A percentile compares a stretch with the other conserved stretches of the same genome.
These are phyloP conservation scores for Hanseniaspora nectarophila DNA, from an alignment of 805 yeast species.

Conservation along the genomic window DNA sequence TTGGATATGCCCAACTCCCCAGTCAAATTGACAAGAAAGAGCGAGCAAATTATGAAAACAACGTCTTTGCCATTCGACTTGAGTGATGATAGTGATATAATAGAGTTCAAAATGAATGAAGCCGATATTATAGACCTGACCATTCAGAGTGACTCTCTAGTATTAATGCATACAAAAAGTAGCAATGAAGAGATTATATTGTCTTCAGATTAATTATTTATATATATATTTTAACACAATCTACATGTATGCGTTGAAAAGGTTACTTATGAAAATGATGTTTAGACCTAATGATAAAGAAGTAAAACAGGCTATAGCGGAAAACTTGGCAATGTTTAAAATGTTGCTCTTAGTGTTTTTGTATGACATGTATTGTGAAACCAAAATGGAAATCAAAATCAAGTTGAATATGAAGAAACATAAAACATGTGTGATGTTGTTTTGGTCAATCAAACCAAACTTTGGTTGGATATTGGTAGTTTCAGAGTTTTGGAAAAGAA, in stretches of 20 bases:
- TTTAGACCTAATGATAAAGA: constrained; percentile 4
- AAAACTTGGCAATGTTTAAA: background rate
- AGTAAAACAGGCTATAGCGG: background rate
- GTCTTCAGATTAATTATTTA: background rate
- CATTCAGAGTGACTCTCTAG: background rate
- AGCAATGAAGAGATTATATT: background rate
- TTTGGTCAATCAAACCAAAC: constrained; percentile 4
- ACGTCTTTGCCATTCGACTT: background rate
- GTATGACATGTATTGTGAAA: constrained; percentile 1
- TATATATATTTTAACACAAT: background rate
- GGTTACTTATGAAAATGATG: constrained; percentile 10
- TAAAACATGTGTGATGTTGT: constrained; percentile 3
- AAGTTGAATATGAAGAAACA: constrained; percentile 2
- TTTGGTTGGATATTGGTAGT: constrained; percentile 11
- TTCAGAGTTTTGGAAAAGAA: background rate
- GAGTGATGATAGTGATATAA: background rate
- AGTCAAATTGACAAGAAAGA: background rate
- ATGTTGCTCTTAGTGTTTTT: background rate
- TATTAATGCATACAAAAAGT: background rate
- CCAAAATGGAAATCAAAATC: background rate
- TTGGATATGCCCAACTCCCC: constrained; percentile 3
- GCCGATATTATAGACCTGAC: background rate
- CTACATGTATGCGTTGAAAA: constrained; percentile 11
- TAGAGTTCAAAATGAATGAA: background rate
- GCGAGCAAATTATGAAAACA: background rate